Percentiles rank a stretch among this genome's conserved stretches.
These are phyloP conservation scores for Ogataea corticis DNA, from an alignment of 805 yeast species.

Conservation along the genomic window DNA sequence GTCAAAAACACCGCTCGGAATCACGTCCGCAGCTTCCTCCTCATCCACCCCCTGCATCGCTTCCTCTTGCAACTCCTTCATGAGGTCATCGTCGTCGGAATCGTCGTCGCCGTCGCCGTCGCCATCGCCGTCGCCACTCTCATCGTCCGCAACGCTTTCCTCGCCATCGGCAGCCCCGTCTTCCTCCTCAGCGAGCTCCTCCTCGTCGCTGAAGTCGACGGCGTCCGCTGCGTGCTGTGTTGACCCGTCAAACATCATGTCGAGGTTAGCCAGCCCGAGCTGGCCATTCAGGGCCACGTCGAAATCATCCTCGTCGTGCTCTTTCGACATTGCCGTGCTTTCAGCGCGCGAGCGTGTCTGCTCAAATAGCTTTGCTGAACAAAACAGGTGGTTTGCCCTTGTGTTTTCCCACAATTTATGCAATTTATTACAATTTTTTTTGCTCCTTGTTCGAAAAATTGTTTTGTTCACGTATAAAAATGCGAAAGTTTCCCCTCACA, in stretches of 20 bases:
- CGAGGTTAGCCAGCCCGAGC: slow-evolving; percentile 31
- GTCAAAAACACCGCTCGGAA: slow-evolving; percentile 34
- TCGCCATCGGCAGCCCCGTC: slow-evolving; percentile 37
- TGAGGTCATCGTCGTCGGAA: slow-evolving; percentile 37
- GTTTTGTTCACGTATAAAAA: neutral
- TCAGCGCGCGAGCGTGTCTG: no score
- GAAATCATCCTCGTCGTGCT: slow-evolving; percentile 30
- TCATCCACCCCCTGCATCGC: slow-evolving; percentile 39
- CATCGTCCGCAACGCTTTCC: slow-evolving; percentile 24
- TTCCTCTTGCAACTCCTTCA: slow-evolving; percentile 39
- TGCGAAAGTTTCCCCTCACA: neutral
- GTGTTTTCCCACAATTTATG: neutral
- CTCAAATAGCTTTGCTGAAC: no score
- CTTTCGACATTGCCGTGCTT: slow-evolving; percentile 1
- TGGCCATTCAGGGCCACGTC: slow-evolving; percentile 36
- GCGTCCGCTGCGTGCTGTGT: slow-evolving; percentile 88
- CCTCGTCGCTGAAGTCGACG: slow-evolving; percentile 90
- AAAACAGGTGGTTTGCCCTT: neutral
- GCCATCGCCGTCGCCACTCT: no score
- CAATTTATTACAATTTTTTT: neutral
- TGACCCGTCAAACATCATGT: slow-evolving; percentile 44
- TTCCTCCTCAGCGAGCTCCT: slow-evolving; percentile 91
- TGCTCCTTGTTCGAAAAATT: neutral
- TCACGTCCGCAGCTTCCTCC: slow-evolving; percentile 28
- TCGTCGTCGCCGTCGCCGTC: slow-evolving; percentile 31